phyloP scores from a whole-genome alignment of 208 protist genomes.

The Kentomonas sorsogonicus region DNA sequence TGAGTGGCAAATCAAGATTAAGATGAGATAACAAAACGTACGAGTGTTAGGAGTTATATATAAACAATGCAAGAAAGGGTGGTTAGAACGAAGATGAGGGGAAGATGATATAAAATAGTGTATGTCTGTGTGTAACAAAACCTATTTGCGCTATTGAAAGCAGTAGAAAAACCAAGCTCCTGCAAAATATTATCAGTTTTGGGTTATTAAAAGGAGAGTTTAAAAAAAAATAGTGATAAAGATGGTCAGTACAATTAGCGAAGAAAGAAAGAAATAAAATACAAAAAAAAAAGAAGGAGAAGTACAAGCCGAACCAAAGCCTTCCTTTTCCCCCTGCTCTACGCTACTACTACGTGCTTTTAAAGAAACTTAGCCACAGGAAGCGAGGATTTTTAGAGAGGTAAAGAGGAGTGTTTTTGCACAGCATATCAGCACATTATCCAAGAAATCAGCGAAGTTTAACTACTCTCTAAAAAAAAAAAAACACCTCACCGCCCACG shows the following conservation, averaged over 20 bases:
- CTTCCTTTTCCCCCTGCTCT: not conserved
- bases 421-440: not conserved
- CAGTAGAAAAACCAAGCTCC: not conserved
- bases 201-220: not conserved
- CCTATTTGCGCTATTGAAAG: not conserved
- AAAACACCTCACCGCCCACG: not conserved
- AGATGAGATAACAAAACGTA: conserved; percentile 6
- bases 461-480: conserved; percentile 1
- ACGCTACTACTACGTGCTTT: not conserved
- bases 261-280: not conserved
- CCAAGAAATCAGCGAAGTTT: not conserved
- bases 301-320: not conserved
- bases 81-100: too few relatives aligned
- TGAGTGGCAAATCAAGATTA: not conserved
- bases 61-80: not conserved
- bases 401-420: not conserved
- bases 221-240: not conserved
- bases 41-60: not conserved
- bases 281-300: not conserved
- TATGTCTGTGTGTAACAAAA: not conserved
- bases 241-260: not conserved
- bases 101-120: not conserved
- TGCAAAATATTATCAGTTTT: not conserved
- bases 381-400: not conserved
- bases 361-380: not conserved